Evolutionary conservation across 2,329 filamentous ascomycete genomes (phyloP).

Genomic region (Davidsoniella virescens): DNA sequence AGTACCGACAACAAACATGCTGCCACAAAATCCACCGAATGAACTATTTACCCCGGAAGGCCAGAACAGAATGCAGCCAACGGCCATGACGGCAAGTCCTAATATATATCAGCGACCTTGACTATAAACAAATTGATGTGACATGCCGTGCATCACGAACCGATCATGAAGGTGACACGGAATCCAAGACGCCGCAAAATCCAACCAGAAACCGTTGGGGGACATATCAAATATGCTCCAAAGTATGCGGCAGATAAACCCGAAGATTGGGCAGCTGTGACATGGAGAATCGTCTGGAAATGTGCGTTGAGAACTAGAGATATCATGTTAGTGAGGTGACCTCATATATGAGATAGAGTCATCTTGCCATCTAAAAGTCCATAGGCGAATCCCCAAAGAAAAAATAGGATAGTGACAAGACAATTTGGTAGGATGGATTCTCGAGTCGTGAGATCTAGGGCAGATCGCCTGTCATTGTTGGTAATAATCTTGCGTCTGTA

Average conservation of each 20-base stretch:
- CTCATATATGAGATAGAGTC: background rate
- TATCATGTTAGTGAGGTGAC: background rate
- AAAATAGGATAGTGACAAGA: conserved; percentile 27
- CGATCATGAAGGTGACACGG: conserved; percentile 50
- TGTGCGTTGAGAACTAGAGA: conserved; percentile 30
- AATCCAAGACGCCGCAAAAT: conserved; percentile 50
- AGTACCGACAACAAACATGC: conserved; percentile 58
- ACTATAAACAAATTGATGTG: background rate
- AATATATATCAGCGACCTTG: background rate
- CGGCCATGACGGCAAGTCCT: conserved; percentile 47
- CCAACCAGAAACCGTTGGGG: conserved; percentile 26
- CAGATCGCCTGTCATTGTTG: conserved; percentile 4
- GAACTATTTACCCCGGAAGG: conserved; percentile 40
- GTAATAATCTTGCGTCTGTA: conserved; percentile 8
- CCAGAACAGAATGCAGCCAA: conserved; percentile 41
- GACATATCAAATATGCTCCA: conserved; percentile 26
- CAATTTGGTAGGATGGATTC: conserved; percentile 11
- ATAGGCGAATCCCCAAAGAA: conserved; percentile 32
- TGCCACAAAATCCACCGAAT: conserved; percentile 58
- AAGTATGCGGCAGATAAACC: conserved; percentile 37
- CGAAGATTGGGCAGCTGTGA: conserved; percentile 27
- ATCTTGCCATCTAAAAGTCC: conserved; percentile 23
- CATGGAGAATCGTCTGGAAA: conserved; percentile 30
- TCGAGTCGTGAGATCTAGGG: conserved; percentile 5
- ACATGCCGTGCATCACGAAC: background rate